Evolutionary conservation across 2,329 filamentous ascomycete species (phyloP).

Genomic region (Metarhizium album): DNA sequence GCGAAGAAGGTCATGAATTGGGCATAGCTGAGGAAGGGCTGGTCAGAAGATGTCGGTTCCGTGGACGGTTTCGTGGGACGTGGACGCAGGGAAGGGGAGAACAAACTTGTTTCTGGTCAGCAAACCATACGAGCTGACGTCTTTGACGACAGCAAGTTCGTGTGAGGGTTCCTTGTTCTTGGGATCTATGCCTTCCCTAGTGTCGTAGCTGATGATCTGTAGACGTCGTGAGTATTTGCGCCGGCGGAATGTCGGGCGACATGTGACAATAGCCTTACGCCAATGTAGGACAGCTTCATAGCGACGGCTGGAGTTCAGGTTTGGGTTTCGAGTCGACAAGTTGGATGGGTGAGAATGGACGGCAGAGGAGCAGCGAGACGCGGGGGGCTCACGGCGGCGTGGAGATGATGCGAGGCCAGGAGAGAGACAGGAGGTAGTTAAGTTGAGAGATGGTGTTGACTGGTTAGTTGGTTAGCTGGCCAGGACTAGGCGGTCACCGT

Average conservation of each 20-base stretch:
- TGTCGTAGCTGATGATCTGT: conserved; percentile 72
- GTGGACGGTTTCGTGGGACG: neutral
- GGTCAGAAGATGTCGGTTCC: conserved; percentile 5
- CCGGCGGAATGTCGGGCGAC: conserved; percentile 6
- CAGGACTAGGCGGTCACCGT: neutral
- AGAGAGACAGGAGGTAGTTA: neutral
- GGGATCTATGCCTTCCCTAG: neutral
- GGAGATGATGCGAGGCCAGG: neutral
- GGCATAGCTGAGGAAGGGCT: conserved; percentile 28
- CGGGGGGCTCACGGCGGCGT: too few species aligned
- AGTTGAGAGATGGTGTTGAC: neutral
- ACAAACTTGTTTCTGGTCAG: conserved; percentile 64
- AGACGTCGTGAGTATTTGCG: conserved; percentile 4
- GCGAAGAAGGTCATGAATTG: conserved; percentile 75
- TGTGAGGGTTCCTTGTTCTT: conserved; percentile 51
- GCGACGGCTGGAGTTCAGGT: conserved; percentile 19
- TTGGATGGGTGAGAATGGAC: neutral
- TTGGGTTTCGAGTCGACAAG: neutral
- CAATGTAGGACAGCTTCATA: conserved; percentile 79
- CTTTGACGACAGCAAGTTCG: conserved; percentile 67
- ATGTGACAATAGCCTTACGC: conserved; percentile 43
- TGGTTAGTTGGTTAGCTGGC: neutral
- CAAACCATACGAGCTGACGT: conserved; percentile 67
- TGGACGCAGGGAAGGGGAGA: neutral
- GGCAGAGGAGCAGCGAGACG: neutral